phyloP scores from a whole-genome alignment of 129 eudicot genomes.

The Solidago caesia region DNA sequence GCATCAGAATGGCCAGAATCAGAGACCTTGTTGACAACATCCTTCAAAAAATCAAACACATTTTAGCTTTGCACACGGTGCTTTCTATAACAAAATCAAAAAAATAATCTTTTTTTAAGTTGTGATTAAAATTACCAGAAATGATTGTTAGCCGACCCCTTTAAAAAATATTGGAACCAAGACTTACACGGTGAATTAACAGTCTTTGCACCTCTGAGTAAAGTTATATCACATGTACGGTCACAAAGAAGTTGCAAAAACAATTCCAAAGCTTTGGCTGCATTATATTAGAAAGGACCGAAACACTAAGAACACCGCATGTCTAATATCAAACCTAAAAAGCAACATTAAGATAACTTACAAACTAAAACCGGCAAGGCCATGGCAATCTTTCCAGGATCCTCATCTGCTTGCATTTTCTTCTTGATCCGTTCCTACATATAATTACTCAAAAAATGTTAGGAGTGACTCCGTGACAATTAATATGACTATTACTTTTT shows the following conservation, averaged over 20 bases:
- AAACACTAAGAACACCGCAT: neutral
- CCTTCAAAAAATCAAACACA: slow-evolving; percentile 89
- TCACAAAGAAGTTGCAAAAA: slow-evolving; percentile 91
- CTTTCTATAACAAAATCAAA: slow-evolving; percentile 50
- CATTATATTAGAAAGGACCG: slow-evolving; percentile 7
- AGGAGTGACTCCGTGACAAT: neutral
- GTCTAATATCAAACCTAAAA: neutral
- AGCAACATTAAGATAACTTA: slow-evolving; percentile 38
- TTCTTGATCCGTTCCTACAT: slow-evolving; percentile 83
- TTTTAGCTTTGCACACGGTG: slow-evolving; percentile 87
- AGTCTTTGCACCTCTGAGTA: slow-evolving; percentile 84
- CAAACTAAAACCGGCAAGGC: slow-evolving; percentile 91
- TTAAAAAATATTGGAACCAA: slow-evolving; percentile 4
- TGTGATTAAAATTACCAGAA: neutral
- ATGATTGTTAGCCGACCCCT: neutral
- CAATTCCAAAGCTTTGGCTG: slow-evolving; percentile 94
- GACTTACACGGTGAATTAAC: slow-evolving; percentile 83
- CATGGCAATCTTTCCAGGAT: slow-evolving; percentile 89
- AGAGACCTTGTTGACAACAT: slow-evolving; percentile 91
- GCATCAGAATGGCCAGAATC: slow-evolving; percentile 91
- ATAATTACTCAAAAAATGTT: neutral
- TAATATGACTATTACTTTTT: too few relatives aligned
- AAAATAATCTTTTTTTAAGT: neutral
- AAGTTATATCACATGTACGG: slow-evolving; percentile 77
- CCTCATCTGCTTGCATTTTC: slow-evolving; percentile 95